A percentile compares a stretch with the other conserved stretches of the same genome.
These are phyloP conservation scores for Primulina huaijiensis DNA, from an alignment of 257 asterid species.

Conservation along the genomic window DNA sequence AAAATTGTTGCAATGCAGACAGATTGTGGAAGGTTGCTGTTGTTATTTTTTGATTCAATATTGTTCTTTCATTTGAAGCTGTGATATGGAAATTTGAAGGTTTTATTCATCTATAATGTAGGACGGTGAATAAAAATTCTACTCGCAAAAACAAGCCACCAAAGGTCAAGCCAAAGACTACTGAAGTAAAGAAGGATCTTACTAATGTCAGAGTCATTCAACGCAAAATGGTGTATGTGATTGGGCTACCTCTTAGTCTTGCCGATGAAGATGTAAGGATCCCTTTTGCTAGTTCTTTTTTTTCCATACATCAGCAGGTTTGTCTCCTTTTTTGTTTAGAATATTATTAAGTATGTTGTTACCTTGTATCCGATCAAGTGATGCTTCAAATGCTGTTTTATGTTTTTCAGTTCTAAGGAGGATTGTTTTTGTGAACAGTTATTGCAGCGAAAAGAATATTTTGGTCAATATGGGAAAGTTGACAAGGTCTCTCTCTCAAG, in stretches of 20 bases:
- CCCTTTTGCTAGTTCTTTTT: conserved; percentile 20
- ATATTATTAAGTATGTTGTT: not conserved
- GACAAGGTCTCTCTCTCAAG: conserved; percentile 86
- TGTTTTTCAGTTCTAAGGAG: conserved; percentile 24
- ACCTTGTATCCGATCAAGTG: conserved; percentile 18
- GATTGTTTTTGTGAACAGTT: conserved; percentile 46
- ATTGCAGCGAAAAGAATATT: conserved; percentile 71
- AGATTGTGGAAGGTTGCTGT: conserved; percentile 60
- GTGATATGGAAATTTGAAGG: conserved; percentile 20
- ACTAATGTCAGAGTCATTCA: conserved; percentile 89
- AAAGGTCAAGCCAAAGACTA: conserved; percentile 72
- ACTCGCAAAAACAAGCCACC: conserved; percentile 68
- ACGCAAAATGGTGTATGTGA: conserved; percentile 89
- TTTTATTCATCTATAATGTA: conserved; percentile 25
- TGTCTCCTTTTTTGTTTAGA: conserved; percentile 6
- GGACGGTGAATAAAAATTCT: conserved; percentile 51
- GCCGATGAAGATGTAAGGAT: conserved; percentile 86
- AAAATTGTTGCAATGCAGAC: conserved; percentile 81
- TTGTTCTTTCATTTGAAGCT: conserved; percentile 20
- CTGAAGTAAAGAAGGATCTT: conserved; percentile 79
- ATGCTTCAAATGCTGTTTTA: conserved; percentile 1
- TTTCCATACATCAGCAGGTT: not conserved
- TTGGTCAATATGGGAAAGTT: conserved; percentile 93
- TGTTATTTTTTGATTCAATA: conserved; percentile 6
- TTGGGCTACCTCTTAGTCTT: conserved; percentile 83